Evolutionary conservation across 352 stramenopile genomes (phyloP).

Genomic region (Phytopythium delawarense): DNA sequence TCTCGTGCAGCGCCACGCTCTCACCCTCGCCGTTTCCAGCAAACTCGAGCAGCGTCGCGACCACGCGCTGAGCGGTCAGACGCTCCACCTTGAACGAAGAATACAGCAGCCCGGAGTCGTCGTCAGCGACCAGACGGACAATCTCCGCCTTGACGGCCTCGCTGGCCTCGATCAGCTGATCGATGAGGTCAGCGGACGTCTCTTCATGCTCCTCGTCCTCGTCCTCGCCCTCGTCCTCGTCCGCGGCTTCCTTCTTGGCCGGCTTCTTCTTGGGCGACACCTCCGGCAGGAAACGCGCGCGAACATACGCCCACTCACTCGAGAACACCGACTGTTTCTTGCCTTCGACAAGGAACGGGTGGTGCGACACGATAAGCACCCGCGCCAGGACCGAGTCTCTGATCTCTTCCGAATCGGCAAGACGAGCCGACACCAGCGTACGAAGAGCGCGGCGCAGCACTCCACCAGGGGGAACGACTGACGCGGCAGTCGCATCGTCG

Average conservation of each 20-base stretch:
- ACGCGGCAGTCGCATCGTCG: constrained; percentile 12
- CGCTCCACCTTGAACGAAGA: constrained; percentile 43
- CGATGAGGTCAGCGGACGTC: constrained; percentile 59
- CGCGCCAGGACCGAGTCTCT: constrained; percentile 46
- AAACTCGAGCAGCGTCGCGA: constrained; percentile 75
- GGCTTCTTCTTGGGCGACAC: constrained; percentile 7
- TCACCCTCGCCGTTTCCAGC: constrained; percentile 78
- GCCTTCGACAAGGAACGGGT: constrained; percentile 70
- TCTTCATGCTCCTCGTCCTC: constrained; percentile 23
- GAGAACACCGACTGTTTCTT: constrained; percentile 41
- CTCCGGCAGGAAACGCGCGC: constrained; percentile 47
- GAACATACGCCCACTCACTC: constrained; percentile 65
- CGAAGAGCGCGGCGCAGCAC: constrained; percentile 60
- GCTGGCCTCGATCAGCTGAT: constrained; percentile 75
- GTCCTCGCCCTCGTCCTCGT: constrained; percentile 40
- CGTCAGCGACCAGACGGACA: constrained; percentile 38
- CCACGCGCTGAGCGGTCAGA: constrained; percentile 55
- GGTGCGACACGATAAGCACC: constrained; percentile 57
- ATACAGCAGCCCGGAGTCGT: constrained; percentile 47
- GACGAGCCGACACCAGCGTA: constrained; percentile 37
- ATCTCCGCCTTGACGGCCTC: constrained; percentile 57
- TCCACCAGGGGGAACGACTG: constrained; percentile 39
- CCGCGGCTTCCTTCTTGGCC: constrained; percentile 10
- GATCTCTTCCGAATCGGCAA: constrained; percentile 28
- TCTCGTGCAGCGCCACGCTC: constrained; percentile 59